Evolutionary conservation across 306 rosid species (phyloP).

Genomic region (Macrotyloma uniflorum): DNA sequence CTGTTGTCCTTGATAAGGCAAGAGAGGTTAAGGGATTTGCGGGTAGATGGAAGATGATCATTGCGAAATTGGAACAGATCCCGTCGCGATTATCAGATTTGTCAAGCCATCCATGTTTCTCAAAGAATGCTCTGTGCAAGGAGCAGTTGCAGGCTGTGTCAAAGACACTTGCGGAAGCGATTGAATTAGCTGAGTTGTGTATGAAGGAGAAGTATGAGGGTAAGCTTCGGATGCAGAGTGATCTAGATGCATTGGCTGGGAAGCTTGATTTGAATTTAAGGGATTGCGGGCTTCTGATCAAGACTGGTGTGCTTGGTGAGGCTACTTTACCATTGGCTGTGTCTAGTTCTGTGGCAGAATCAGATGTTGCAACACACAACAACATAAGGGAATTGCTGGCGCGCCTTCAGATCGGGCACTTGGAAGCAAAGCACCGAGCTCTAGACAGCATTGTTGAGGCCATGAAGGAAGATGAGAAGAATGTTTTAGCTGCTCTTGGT

Average conservation of each 20-base stretch:
- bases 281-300: slow-evolving; percentile 84
- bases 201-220: slow-evolving; percentile 75
- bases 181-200: slow-evolving; percentile 68
- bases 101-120: slow-evolving; percentile 92
- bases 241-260: slow-evolving; percentile 75
- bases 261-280: slow-evolving; percentile 83
- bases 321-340: slow-evolving; percentile 55
- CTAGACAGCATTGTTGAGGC: slow-evolving; percentile 71
- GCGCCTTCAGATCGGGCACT: slow-evolving; percentile 89
- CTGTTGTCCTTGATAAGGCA: slow-evolving; percentile 64
- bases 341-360: slow-evolving; percentile 50
- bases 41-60: slow-evolving; percentile 85
- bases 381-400: slow-evolving; percentile 76
- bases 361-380: slow-evolving; percentile 47
- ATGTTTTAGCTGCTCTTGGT: slow-evolving; percentile 59
- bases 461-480: slow-evolving; percentile 89
- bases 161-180: slow-evolving; percentile 54
- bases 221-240: slow-evolving; percentile 90
- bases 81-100: slow-evolving; percentile 76
- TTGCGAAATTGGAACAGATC: slow-evolving; percentile 78
- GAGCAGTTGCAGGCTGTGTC: slow-evolving; percentile 87
- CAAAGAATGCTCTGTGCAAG: slow-evolving; percentile 83
- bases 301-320: slow-evolving; percentile 94
- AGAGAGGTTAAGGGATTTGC: slow-evolving; percentile 73
- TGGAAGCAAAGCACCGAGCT: slow-evolving; percentile 80